Base-by-base conservation (phyloP, 225 moss, liverwort and hornwort species). In the Marchantia paleacea region DNA sequence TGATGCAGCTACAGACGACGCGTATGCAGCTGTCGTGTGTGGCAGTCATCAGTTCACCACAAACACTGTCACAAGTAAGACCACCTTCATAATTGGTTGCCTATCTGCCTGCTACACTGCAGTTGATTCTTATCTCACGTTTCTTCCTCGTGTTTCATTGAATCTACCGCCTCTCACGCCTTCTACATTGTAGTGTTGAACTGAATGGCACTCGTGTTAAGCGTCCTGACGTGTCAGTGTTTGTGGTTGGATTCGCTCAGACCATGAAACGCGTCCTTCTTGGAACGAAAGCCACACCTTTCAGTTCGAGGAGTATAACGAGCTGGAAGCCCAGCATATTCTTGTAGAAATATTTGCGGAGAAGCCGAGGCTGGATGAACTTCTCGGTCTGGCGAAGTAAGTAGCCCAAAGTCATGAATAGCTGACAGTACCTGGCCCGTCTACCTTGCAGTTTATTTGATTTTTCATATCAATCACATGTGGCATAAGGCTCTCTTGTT, bases 381-480 rank as follows among this genome's bases (percentile, higher is more conserved):
- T 85, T 72, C 82, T 85, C 24, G 85, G 85, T 48, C 75, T 85
- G 31, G 85, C 85, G 62, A 85, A 82, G 85, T 85, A 80, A 85
- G 85, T 22, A 28, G 55, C 54, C 8, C 15, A 0, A 19, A 72
- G 51, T 24, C 50, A 20, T 72, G 51, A 22, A 22, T 52, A 18
- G 20, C 24, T 12, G 48, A 12, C 24, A 50, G n/a, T 24, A 24
- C 1, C 24, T 50, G 11, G 50, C 22, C 18, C n/a, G 51, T 50
- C 52, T 48, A 22, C 22, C 4, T n/a, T 72, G 18, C 8, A 12
- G 4, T 69, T 48, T 13, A 1, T 13, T 72, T 72, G 22, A 0
- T 39, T 39, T 39, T 39, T 39, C 5, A 39, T 39, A 5, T 39
- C 3, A 39, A 39, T 39, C 39, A 39, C 5, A 39, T 39, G 39